These are phyloP conservation scores for Trichosporon asahii DNA, from an alignment of 1,284 basidiomycete genomes.

Conservation along the genomic window DNA sequence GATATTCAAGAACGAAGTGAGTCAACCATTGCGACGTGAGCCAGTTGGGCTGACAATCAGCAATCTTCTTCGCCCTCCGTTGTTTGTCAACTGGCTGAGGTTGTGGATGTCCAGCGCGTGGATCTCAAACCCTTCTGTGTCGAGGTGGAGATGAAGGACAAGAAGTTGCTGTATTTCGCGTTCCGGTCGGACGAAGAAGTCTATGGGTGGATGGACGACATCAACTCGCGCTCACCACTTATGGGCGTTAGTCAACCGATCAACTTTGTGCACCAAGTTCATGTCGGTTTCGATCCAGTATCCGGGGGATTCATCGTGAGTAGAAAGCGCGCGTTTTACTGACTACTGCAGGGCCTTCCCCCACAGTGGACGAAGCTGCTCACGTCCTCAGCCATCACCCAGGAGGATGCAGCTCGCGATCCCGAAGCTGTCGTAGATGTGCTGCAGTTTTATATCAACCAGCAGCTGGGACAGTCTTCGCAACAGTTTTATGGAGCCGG, in stretches of 20 bases:
- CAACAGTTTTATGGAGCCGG: slow-evolving; percentile 1
- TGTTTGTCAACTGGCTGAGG: slow-evolving; percentile 62
- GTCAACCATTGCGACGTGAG: slow-evolving; percentile 28
- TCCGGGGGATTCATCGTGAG: slow-evolving; percentile 87
- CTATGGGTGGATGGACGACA: slow-evolving; percentile 94
- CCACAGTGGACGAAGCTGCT: slow-evolving; percentile 95
- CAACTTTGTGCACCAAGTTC: slow-evolving; percentile 97
- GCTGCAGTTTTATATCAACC: slow-evolving; percentile 96
- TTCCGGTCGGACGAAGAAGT: slow-evolving; percentile 92
- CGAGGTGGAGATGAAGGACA: slow-evolving; percentile 77
- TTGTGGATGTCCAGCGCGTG: slow-evolving; percentile 81
- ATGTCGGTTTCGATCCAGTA: slow-evolving; percentile 94
- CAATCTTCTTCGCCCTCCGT: slow-evolving; percentile 37
- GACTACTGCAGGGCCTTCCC: slow-evolving; percentile 69
- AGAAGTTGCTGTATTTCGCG: slow-evolving; percentile 53
- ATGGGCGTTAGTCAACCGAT: slow-evolving; percentile 92
- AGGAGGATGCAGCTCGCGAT: slow-evolving; percentile 94
- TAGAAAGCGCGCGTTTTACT: slow-evolving; percentile 8
- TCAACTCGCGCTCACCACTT: slow-evolving; percentile 85
- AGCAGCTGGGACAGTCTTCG: slow-evolving; percentile 60
- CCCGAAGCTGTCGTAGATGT: slow-evolving; percentile 97
- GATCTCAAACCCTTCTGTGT: slow-evolving; percentile 92
- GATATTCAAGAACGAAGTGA: slow-evolving; percentile 89
- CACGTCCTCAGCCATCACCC: slow-evolving; percentile 93
- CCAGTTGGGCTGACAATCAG: slow-evolving; percentile 20